These are phyloP conservation scores for Endocarpon pusillum DNA, from an alignment of 495 filamentous ascomycete genomes.

Conservation along the genomic window DNA sequence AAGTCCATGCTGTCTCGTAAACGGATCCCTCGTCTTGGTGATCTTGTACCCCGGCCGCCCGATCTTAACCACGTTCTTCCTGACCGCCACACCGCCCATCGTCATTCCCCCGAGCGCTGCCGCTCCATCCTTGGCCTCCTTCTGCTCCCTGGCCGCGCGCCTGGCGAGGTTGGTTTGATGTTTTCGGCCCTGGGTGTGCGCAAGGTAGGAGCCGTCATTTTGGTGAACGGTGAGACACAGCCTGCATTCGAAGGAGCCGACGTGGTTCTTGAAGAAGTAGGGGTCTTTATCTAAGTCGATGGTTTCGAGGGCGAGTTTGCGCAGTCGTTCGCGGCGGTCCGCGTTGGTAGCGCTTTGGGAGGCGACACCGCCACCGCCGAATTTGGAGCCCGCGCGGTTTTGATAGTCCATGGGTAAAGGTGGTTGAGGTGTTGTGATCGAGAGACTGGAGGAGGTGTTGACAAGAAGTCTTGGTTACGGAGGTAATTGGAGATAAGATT, in stretches of 20 bases:
- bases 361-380: conserved; percentile 93
- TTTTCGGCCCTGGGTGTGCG: conserved; percentile 96
- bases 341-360: conserved; percentile 87
- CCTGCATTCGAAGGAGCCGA: conserved; percentile 94
- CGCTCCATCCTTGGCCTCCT: conserved; percentile 66
- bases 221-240: conserved; percentile 98
- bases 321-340: conserved; percentile 89
- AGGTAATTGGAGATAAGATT: too few species aligned
- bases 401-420: conserved; percentile 39
- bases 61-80: conserved; percentile 90
- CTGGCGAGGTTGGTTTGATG: conserved; percentile 98
- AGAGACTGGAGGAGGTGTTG: too few species aligned
- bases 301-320: conserved; percentile 92
- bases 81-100: conserved; percentile 65
- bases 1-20: conserved; percentile 76
- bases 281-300: conserved; percentile 99
- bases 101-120: conserved; percentile 48
- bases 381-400: conserved; percentile 94
- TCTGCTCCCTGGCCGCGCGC: conserved; percentile 81
- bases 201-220: conserved; percentile 98
- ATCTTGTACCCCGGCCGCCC: conserved; percentile 96
- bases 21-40: conserved; percentile 80
- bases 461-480: too few species aligned
- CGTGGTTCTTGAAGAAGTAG: conserved; percentile 99
- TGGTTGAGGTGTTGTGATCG: too few species aligned